A percentile compares a stretch with the other conserved stretches of the same genome.
Evolutionary conservation across 2,329 filamentous ascomycete genomes (phyloP).

Genomic region (Ceratocystis destructans): DNA sequence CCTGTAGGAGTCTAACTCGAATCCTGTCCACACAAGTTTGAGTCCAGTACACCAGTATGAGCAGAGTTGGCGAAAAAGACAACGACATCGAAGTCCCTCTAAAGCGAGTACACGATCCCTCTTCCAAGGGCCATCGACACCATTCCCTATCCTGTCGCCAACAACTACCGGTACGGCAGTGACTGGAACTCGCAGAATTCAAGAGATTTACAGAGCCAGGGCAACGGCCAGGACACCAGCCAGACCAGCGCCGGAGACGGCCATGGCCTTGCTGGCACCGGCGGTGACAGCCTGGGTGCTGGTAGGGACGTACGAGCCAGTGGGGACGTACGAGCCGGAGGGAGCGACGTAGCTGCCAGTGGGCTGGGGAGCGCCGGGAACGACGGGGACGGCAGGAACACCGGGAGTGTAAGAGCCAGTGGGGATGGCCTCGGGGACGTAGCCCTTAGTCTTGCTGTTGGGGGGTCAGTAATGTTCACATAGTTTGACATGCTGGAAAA

Average conservation of each 20-base stretch:
- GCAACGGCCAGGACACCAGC: constrained; percentile 41
- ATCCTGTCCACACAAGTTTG: constrained; percentile 14
- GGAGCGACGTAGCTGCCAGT: constrained; percentile 28
- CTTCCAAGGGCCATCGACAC: not conserved
- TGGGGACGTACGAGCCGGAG: constrained; percentile 23
- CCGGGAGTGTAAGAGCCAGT: not conserved
- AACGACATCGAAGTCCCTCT: not conserved
- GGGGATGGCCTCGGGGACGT: constrained; percentile 21
- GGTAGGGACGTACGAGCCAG: constrained; percentile 30
- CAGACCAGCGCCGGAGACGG: constrained; percentile 44
- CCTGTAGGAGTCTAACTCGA: not conserved
- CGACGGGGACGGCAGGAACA: constrained; percentile 6
- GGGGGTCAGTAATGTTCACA: not conserved
- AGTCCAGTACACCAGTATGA: not conserved
- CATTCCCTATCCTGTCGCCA: not conserved
- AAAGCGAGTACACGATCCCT: not conserved
- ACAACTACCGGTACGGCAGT: not conserved
- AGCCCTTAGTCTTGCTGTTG: constrained; percentile 19
- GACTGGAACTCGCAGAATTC: constrained; percentile 9
- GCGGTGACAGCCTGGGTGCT: constrained; percentile 36
- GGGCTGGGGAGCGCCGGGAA: constrained; percentile 20
- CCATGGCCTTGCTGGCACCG: constrained; percentile 43
- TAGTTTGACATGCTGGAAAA: not conserved
- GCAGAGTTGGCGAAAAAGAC: not conserved
- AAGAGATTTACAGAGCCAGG: constrained; percentile 43